phyloP scores from a whole-genome alignment of 2,329 filamentous ascomycete genomes.

The Tolypocladium cylindrosporum region DNA sequence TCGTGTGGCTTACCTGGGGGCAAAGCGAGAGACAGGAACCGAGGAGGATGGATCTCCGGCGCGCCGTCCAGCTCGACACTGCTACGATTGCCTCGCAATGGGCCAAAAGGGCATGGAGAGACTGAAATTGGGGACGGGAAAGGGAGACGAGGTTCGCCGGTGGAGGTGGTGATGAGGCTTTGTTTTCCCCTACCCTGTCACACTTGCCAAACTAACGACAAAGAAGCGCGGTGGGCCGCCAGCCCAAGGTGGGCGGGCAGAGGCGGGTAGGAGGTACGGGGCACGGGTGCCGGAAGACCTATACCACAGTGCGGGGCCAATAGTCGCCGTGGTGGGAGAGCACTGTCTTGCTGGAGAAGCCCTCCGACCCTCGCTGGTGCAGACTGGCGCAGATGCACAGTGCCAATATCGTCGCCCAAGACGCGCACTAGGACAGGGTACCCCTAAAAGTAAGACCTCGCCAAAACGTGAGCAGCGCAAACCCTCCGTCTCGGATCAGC shows the following conservation, averaged over 20 bases:
- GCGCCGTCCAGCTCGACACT: conserved; percentile 25
- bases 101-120: conserved; percentile 24
- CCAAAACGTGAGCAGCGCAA: not conserved
- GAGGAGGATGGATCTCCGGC: conserved; percentile 14
- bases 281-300: not conserved
- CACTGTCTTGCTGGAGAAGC: not conserved
- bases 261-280: conserved; percentile 2
- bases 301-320: not conserved
- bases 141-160: conserved; percentile 14
- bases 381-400: not conserved
- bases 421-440: not conserved
- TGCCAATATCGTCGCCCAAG: not conserved
- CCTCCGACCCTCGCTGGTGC: too few relatives aligned
- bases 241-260: conserved; percentile 3
- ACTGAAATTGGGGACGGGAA: conserved; percentile 10
- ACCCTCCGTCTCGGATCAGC: not conserved
- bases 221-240: conserved; percentile 15
- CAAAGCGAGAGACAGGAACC: conserved; percentile 14
- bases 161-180: conserved; percentile 29
- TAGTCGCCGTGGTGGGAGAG: not conserved
- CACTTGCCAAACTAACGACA: conserved; percentile 18
- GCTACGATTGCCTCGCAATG: conserved; percentile 29
- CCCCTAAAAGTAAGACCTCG: not conserved
- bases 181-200: conserved; percentile 28
- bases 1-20: conserved; percentile 19